Evolutionary conservation across 805 yeast species (phyloP), one percentile per base, ranked within the genome.

Genomic region (Ogataea saltuana): DNA sequence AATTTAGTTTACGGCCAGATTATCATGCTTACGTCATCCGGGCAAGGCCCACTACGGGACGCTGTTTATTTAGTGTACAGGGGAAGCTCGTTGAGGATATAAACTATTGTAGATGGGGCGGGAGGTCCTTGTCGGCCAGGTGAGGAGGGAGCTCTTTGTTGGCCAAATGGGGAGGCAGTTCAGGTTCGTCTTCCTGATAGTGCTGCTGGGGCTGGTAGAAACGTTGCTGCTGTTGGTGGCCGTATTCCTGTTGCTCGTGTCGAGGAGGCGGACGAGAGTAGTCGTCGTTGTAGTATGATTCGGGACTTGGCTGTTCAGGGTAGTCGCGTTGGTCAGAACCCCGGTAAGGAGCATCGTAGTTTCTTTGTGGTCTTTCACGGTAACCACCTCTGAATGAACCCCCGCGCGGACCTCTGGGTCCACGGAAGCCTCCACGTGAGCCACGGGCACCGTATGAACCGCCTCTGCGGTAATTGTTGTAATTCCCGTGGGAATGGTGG

Each of bases 351-450:
- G 37, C 34, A 22, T 37, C 33, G 34, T 44, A 46, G 19, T 36
- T 42, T 41, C 50, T 44, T 23, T 38, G 49, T 10, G 46, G 46
- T 30, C 54, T 34, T 17, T 46, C 44, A 32, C 64, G 64, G 30
- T 64, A 54, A 32, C 71, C 64, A 12, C 68, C 64, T n/a, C 76
- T 67, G 33, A 23, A 22, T 10, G 17, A 13, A 11, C 28, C 28
- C 4, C 12, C 28, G 4, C 28, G 28, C 12, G 28, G 28, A 25
- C 28, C 28, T 5, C 28, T 12, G 5, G 19, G 7, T 10, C 19
- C 18, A 4, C 32, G 5, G 18, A 15, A 29, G 23, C 30, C 30
- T 8, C 39, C 39, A 12, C 39, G 39, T 5, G 33, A 12, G 4
- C 32, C 32, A 18, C 32, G 18, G 6, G 33, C 15, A 2, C 47